Evolutionary conservation across 768 basidiomycete genomes (phyloP).

Genomic region (Collybiopsis confluens): DNA sequence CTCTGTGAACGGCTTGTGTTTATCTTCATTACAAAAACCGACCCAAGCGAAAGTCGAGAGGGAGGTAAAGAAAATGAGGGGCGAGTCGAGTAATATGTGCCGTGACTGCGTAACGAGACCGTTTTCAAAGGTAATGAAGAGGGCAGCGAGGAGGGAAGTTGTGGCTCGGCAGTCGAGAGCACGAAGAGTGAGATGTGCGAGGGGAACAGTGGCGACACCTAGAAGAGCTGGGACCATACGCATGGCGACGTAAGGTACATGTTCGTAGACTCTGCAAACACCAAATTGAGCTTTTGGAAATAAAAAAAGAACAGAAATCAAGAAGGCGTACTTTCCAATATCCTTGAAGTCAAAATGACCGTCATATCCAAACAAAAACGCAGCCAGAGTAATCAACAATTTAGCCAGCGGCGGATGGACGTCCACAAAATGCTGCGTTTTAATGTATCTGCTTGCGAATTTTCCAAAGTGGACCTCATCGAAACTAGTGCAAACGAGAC

Average conservation of each 20-base stretch:
- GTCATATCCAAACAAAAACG: slow-evolving; percentile 81
- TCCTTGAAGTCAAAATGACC: slow-evolving; percentile 97
- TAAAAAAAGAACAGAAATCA: no score
- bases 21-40: slow-evolving; percentile 90
- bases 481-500: slow-evolving; percentile 52
- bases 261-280: slow-evolving; percentile 72
- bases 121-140: slow-evolving; percentile 96
- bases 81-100: slow-evolving; percentile 95
- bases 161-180: slow-evolving; percentile 88
- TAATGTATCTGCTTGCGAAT: slow-evolving; percentile 92
- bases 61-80: slow-evolving; percentile 97
- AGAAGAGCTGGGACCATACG: slow-evolving; percentile 89
- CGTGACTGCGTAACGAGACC: slow-evolving; percentile 93
- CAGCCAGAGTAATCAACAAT: slow-evolving; percentile 88
- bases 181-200: slow-evolving; percentile 92
- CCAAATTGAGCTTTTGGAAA: not conserved
- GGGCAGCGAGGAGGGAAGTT: slow-evolving; percentile 84
- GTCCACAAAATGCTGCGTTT: slow-evolving; percentile 87
- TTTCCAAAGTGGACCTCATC: slow-evolving; percentile 99
- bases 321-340: slow-evolving; percentile 93
- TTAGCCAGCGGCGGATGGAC: slow-evolving; percentile 98
- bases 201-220: slow-evolving; percentile 84
- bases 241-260: slow-evolving; percentile 96
- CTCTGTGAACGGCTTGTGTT: slow-evolving; percentile 74
- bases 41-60: slow-evolving; percentile 84